phyloP scores from a whole-genome alignment of 305 asterid species.

The Solanum hybrid region DNA sequence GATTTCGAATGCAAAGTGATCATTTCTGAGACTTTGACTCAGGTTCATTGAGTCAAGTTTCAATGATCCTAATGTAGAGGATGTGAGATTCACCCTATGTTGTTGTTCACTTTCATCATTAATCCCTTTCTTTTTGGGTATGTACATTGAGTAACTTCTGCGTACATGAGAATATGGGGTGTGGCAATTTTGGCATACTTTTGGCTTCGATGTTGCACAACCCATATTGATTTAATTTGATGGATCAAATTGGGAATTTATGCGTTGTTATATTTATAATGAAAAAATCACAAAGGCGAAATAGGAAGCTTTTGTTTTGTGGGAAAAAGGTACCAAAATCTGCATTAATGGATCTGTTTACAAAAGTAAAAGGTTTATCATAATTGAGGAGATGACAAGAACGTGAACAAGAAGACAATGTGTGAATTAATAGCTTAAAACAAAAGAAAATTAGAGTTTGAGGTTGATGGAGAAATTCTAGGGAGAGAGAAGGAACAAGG shows the following conservation, averaged over 20 bases:
- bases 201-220: slow-evolving; percentile 56
- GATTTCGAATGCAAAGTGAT: neutral
- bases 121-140: slow-evolving; percentile 31
- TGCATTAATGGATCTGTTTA: neutral
- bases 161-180: slow-evolving; percentile 44
- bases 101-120: slow-evolving; percentile 19
- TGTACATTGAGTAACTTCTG: slow-evolving; percentile 61
- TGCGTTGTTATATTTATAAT: neutral
- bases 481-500: neutral
- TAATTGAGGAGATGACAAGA: neutral
- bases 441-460: neutral
- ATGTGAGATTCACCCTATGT: slow-evolving; percentile 62
- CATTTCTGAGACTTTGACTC: neutral
- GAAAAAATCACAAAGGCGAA: slow-evolving; percentile 7
- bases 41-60: slow-evolving; percentile 42
- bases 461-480: neutral
- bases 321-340: slow-evolving; percentile 7
- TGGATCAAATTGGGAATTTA: neutral
- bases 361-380: neutral
- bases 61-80: slow-evolving; percentile 66
- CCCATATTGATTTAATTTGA: slow-evolving; percentile 37
- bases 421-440: neutral
- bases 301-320: neutral
- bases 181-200: slow-evolving; percentile 55
- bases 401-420: neutral